These are phyloP conservation scores for Amniculicola lignicola DNA, from an alignment of 495 filamentous ascomycete genomes.

Conservation along the genomic window DNA sequence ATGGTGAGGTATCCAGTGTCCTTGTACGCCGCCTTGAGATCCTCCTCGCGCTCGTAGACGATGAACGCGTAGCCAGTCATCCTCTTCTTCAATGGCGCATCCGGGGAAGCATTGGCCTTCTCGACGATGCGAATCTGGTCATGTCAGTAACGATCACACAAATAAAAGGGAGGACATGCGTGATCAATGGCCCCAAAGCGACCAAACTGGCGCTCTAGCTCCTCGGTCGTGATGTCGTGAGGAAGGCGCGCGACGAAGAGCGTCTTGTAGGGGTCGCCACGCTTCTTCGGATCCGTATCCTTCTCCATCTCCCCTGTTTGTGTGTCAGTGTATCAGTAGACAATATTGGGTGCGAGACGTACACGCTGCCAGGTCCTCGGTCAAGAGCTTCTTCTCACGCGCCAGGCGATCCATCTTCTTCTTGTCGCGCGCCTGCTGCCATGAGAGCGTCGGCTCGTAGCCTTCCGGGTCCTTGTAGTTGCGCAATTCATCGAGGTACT, in stretches of 20 bases:
- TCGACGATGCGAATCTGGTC: slow-evolving; percentile 82
- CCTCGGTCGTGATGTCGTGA: slow-evolving; percentile 82
- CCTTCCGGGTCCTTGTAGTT: slow-evolving; percentile 67
- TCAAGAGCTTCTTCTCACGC: slow-evolving; percentile 57
- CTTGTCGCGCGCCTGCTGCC: slow-evolving; percentile 80
- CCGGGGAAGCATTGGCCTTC: slow-evolving; percentile 62
- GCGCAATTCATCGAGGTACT: slow-evolving; percentile 66
- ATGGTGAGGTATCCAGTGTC: slow-evolving; percentile 89
- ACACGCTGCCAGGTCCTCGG: slow-evolving; percentile 68
- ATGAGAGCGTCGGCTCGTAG: slow-evolving; percentile 87
- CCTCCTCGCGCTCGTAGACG: slow-evolving; percentile 94
- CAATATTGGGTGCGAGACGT: slow-evolving; percentile 39
- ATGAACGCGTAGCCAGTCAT: slow-evolving; percentile 95
- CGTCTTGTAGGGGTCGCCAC: slow-evolving; percentile 92
- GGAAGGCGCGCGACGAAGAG: slow-evolving; percentile 87
- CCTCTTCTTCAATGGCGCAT: slow-evolving; percentile 76
- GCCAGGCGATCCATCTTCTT: slow-evolving; percentile 74
- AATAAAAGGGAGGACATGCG: slow-evolving; percentile 49
- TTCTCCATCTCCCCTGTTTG: too few species aligned
- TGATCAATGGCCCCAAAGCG: slow-evolving; percentile 93
- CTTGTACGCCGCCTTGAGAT: slow-evolving; percentile 98
- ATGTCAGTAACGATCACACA: slow-evolving; percentile 5
- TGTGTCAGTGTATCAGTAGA: slow-evolving; percentile 25
- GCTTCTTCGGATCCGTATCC: slow-evolving; percentile 79
- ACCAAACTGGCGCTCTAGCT: slow-evolving; percentile 91